Evolutionary conservation across 2,329 filamentous ascomycete species (phyloP), one percentile per base, ranked within the genome.

Genomic region (Monilinia aucupariae): DNA sequence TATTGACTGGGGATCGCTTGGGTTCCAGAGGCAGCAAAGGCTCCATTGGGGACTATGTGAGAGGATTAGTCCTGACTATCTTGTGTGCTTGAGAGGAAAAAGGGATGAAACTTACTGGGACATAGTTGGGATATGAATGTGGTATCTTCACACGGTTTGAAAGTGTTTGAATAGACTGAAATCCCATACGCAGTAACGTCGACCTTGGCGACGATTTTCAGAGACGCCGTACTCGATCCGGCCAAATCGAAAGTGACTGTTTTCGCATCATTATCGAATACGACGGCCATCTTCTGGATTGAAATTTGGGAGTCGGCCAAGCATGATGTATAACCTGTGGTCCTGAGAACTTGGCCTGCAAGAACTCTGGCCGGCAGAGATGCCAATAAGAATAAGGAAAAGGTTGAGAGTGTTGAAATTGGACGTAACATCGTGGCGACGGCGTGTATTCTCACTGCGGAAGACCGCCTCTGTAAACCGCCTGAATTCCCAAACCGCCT

Each of bases 181-280:
- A 84, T 85, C 64, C 94, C 94, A 72, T 97, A 97, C 10, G 71
- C 71, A 3, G 69, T 71, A 3, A 78, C 69, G 58, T 68, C 69
- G 49, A 70, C 41, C 20, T 78, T 78, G 17, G 91, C 92, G 62
- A 83, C 89, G 65, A 97, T 91, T 68, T 96, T 92, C 75, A 94
- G 91, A 68, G 82, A 76, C 73, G 83, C 84, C 61, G 77, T 76
- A 74, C 90, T 97, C 64, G 83, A 86, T 65, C 93, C 94, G 41
- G 87, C 85, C 27, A 97, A 84, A 74, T 97, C 86, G 76, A 97
- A 97, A 4, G 78, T 83, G 65, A 97, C 82, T 55, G 82, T 83
- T 73, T 89, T 86, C 65, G 86, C 85, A 64, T 82, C 81, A 68
- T 87, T 87, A 79, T 96, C 85, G 78, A 96, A 97, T 69, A 83